Percentiles rank a stretch among this genome's conserved stretches.
Conservation (phyloP, 2,329 filamentous ascomycete genomes). For the Calonectria pseudoturangicola region DNA sequence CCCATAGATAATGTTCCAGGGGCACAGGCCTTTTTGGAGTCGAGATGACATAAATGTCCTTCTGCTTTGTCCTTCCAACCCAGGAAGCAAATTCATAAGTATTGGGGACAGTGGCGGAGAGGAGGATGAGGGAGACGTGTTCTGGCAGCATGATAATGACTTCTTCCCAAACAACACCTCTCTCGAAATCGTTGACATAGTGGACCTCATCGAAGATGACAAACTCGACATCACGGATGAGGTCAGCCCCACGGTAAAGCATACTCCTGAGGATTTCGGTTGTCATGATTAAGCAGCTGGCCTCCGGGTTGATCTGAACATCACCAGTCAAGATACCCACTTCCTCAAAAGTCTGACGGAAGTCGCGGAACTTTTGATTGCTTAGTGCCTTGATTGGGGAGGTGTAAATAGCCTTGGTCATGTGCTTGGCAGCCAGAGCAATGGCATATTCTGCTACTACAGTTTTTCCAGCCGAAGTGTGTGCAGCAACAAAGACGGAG, state of each 20-base stretch:
- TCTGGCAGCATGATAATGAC: constrained; percentile 99
- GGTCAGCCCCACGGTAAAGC: constrained; percentile 95
- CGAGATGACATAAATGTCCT: constrained; percentile 99
- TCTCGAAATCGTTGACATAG: constrained; percentile 96
- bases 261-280: constrained; percentile 98
- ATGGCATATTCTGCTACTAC: constrained; percentile 99
- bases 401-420: constrained; percentile 99
- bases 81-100: constrained; percentile 98
- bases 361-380: constrained; percentile 99
- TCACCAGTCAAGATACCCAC: constrained; percentile 98
- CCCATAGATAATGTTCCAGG: constrained; percentile 97
- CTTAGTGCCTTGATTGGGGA: constrained; percentile 98
- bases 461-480: constrained; percentile 98
- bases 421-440: constrained; percentile 95
- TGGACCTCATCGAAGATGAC: constrained; percentile 99
- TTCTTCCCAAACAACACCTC: constrained; percentile 99
- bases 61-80: constrained; percentile 98
- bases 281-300: constrained; percentile 99
- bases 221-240: constrained; percentile 98
- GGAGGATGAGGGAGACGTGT: constrained; percentile 94
- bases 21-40: constrained; percentile 96
- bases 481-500: constrained; percentile 97
- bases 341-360: constrained; percentile 91
- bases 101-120: constrained; percentile 98
- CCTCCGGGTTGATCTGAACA: constrained; percentile 97